Percentiles rank a stretch among this genome's conserved stretches.
Evolutionary conservation across 2,329 filamentous ascomycete species (phyloP).

Genomic region (Beauveria sp.): DNA sequence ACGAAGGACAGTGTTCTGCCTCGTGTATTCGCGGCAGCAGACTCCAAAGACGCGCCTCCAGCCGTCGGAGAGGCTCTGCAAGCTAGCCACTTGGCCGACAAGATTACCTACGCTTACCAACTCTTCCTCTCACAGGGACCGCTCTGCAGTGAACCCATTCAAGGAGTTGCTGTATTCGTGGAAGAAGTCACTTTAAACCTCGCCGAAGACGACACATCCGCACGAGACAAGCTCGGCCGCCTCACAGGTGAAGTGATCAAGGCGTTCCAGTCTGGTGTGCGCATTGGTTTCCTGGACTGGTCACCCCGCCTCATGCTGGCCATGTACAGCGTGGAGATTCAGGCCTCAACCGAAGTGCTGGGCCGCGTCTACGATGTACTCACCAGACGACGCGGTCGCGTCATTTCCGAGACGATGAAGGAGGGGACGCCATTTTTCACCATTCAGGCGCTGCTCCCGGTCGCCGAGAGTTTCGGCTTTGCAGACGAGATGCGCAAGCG

Average conservation of each 20-base stretch:
- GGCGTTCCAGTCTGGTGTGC: constrained; percentile 75
- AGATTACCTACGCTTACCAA: constrained; percentile 90
- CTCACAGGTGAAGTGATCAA: constrained; percentile 92
- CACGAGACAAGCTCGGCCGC: constrained; percentile 62
- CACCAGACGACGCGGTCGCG: constrained; percentile 83
- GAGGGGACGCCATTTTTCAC: constrained; percentile 96
- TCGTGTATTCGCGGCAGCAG: constrained; percentile 52
- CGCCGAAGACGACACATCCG: constrained; percentile 45
- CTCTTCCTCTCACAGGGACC: constrained; percentile 83
- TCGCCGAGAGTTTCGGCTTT: constrained; percentile 94
- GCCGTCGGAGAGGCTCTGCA: constrained; percentile 43
- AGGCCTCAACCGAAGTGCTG: constrained; percentile 90
- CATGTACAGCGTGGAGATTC: constrained; percentile 97
- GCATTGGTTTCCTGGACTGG: constrained; percentile 88
- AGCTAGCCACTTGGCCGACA: constrained; percentile 72
- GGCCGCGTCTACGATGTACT: constrained; percentile 96
- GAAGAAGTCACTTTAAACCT: constrained; percentile 65
- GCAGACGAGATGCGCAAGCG: constrained; percentile 93
- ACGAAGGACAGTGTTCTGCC: constrained; percentile 65
- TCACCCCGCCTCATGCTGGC: constrained; percentile 88
- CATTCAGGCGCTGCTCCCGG: constrained; percentile 78
- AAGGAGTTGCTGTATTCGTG: constrained; percentile 85
- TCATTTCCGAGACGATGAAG: constrained; percentile 85
- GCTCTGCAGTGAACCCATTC: constrained; percentile 85
- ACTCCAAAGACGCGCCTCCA: constrained; percentile 25